Conservation (phyloP, 1,284 basidiomycete species). For the Trametes polyzona region DNA sequence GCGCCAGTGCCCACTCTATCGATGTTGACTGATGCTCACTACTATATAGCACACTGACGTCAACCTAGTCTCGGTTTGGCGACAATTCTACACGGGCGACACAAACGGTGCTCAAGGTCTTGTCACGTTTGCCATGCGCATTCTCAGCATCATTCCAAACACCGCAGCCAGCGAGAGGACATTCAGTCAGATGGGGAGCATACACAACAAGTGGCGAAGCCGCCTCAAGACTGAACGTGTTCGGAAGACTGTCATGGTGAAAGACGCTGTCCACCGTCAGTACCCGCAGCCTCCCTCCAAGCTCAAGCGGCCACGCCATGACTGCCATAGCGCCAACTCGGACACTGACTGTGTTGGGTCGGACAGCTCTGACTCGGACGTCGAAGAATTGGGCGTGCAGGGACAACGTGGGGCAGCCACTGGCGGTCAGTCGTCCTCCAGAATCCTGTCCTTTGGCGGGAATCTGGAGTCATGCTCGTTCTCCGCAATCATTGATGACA, state of each 20-base stretch:
- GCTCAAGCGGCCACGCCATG: too few species aligned
- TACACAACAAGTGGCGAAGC: constrained; percentile 27
- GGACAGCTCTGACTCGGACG: too few species aligned
- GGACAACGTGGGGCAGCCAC: too few species aligned
- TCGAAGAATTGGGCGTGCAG: too few species aligned
- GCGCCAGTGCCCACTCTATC: not conserved
- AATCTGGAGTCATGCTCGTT: too few species aligned
- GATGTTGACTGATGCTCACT: not conserved
- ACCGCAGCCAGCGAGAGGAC: constrained; percentile 26
- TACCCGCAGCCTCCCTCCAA: too few species aligned
- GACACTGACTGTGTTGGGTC: too few species aligned
- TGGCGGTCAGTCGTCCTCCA: too few species aligned
- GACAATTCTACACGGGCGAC: not conserved
- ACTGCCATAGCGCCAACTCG: too few species aligned
- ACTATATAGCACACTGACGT: not conserved
- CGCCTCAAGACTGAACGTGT: constrained; percentile 17
- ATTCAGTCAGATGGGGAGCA: constrained; percentile 29
- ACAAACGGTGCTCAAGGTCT: constrained; percentile 18
- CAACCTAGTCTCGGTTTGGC: constrained; percentile 10
- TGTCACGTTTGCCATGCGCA: constrained; percentile 22
- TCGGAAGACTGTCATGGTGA: constrained; percentile 23
- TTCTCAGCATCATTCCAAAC: constrained; percentile 30
- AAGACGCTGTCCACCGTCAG: constrained; percentile 14
- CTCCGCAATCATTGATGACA: too few species aligned
- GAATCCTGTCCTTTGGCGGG: too few species aligned